A percentile compares a stretch with the other conserved stretches of the same genome.
These are phyloP conservation scores for Phialocephala subalpina DNA, from an alignment of 2,329 filamentous ascomycete species.

Conservation along the genomic window DNA sequence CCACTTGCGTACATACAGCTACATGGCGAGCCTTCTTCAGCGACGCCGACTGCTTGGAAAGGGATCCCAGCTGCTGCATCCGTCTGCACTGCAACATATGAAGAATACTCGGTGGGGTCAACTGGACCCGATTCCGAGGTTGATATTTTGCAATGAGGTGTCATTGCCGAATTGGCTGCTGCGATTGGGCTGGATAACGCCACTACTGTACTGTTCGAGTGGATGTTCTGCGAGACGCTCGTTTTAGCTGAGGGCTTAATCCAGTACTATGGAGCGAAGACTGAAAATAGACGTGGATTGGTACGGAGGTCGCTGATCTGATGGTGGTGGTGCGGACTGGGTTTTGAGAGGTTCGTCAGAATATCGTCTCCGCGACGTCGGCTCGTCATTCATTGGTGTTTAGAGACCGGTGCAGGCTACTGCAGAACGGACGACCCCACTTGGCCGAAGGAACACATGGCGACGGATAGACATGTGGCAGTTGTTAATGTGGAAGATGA, in stretches of 20 bases:
- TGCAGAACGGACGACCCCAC: not conserved
- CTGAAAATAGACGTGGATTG: not conserved
- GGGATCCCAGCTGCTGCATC: not conserved
- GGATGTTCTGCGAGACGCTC: not conserved
- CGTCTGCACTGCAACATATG: not conserved
- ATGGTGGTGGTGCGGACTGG: not conserved
- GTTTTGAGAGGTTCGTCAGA: not conserved
- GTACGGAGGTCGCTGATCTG: not conserved
- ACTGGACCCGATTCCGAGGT: not conserved
- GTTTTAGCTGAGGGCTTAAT: slow-evolving; percentile 1
- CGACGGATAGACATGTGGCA: not conserved
- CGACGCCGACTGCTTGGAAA: not conserved
- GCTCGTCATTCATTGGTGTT: not conserved
- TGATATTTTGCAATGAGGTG: slow-evolving; percentile 2
- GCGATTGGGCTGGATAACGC: not conserved
- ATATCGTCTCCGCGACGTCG: slow-evolving; percentile 16
- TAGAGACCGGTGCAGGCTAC: not conserved
- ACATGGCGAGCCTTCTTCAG: slow-evolving; percentile 7
- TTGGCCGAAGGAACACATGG: not conserved
- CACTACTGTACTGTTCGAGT: not conserved
- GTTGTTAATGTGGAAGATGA: not conserved
- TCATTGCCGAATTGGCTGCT: not conserved
- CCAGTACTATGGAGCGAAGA: slow-evolving; percentile 6
- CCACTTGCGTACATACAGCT: not conserved
- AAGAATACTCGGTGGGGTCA: not conserved